Conservation (phyloP, 352 stramenopile genomes). For the Hyaloperonospora arabidopsidis region DNA sequence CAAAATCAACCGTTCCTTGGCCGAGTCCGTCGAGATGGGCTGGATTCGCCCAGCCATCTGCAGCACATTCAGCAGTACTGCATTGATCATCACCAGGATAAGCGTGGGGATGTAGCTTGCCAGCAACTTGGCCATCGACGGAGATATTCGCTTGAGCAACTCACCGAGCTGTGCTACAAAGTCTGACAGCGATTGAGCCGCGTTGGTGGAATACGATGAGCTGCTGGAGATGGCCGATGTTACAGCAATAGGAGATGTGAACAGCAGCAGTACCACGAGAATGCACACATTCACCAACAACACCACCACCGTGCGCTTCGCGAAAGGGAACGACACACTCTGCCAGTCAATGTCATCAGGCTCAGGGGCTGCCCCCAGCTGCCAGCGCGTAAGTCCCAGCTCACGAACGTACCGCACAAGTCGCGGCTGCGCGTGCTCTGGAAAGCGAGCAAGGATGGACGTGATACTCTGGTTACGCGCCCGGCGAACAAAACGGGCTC, state of each 20-base stretch:
- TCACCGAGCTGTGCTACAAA: constrained; percentile 53
- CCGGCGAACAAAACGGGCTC: constrained; percentile 68
- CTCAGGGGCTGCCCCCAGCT: constrained; percentile 64
- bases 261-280: constrained; percentile 62
- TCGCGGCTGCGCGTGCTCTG: constrained; percentile 45
- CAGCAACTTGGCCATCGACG: constrained; percentile 76
- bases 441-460: constrained; percentile 65
- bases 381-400: constrained; percentile 67
- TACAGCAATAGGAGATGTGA: constrained; percentile 78
- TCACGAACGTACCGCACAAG: constrained; percentile 75
- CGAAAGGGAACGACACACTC: constrained; percentile 76
- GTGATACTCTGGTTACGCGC: constrained; percentile 69
- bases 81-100: constrained; percentile 85
- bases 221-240: constrained; percentile 74
- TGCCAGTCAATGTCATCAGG: constrained; percentile 83
- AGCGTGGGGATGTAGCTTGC: constrained; percentile 71
- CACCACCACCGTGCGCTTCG: constrained; percentile 64
- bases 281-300: constrained; percentile 73
- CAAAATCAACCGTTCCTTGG: constrained; percentile 77
- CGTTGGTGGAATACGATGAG: constrained; percentile 52
- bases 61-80: constrained; percentile 77
- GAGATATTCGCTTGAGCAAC: constrained; percentile 51
- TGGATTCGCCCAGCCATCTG: constrained; percentile 76
- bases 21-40: constrained; percentile 76
- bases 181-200: constrained; percentile 59